A percentile compares a stretch with the other conserved stretches of the same genome.
Evolutionary conservation across 768 basidiomycete genomes (phyloP).

Genomic region (Aureoboletus auriporus): DNA sequence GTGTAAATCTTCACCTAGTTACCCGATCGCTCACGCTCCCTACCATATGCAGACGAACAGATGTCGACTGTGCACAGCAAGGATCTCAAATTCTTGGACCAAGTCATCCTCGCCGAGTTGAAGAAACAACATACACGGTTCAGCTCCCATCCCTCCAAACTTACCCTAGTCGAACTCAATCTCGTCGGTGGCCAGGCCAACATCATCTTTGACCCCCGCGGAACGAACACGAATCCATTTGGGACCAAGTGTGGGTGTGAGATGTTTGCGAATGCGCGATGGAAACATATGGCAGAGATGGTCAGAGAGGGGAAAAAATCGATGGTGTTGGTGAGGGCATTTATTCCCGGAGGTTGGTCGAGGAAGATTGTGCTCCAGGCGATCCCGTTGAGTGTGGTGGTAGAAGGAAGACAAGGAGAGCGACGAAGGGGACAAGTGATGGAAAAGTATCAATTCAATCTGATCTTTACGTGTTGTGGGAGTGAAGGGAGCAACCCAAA

Average conservation of each 20-base stretch:
- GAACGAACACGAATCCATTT: slow-evolving; percentile 20
- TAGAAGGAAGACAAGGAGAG: background rate
- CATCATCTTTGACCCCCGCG: slow-evolving; percentile 20
- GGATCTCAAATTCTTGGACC: slow-evolving; percentile 26
- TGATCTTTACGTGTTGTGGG: slow-evolving; percentile 25
- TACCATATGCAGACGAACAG: slow-evolving; percentile 12
- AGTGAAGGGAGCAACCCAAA: background rate
- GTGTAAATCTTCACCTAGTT: background rate
- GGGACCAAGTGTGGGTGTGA: slow-evolving; percentile 24
- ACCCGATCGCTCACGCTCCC: background rate
- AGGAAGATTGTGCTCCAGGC: slow-evolving; percentile 26
- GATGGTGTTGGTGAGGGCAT: slow-evolving; percentile 24
- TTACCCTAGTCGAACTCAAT: slow-evolving; percentile 25
- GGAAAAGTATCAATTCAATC: slow-evolving; percentile 16
- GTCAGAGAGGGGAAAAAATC: slow-evolving; percentile 10
- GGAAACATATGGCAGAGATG: slow-evolving; percentile 20
- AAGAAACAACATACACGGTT: slow-evolving; percentile 15
- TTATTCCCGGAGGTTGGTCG: slow-evolving; percentile 23
- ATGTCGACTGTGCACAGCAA: slow-evolving; percentile 23
- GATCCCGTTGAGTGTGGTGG: slow-evolving; percentile 19
- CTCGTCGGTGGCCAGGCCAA: slow-evolving; percentile 10
- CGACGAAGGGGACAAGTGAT: slow-evolving; percentile 1
- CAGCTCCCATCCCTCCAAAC: slow-evolving; percentile 10
- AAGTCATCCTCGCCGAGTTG: slow-evolving; percentile 24
- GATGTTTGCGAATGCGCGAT: slow-evolving; percentile 17